Conservation (phyloP, 805 yeast species). For the Ascoidea tarda region DNA sequence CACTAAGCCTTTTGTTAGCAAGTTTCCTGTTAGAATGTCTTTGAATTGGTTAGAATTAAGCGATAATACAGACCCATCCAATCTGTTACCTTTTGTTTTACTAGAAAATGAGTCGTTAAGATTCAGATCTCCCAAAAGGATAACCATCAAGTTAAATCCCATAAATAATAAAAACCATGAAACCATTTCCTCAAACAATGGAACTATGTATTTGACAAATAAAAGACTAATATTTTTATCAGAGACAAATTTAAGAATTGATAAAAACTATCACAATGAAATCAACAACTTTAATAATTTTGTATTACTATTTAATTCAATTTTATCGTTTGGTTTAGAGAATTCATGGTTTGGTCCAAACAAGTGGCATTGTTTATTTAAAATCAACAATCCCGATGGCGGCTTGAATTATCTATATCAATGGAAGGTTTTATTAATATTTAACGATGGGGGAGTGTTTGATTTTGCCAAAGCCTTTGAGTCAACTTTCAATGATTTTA, state of each 20-base stretch:
- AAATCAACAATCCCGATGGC: conserved; percentile 4
- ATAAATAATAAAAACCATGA: conserved; percentile 3
- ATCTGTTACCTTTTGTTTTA: conserved; percentile 4
- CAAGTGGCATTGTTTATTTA: conserved; percentile 5
- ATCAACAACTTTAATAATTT: conserved; percentile 5
- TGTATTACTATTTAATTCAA: conserved; percentile 5
- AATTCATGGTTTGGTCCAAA: conserved; percentile 9
- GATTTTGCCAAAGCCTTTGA: conserved; percentile 6
- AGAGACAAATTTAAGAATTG: neutral
- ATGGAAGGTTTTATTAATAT: conserved; percentile 4
- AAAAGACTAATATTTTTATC: conserved; percentile 5
- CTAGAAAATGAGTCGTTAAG: conserved; percentile 4
- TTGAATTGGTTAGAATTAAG: conserved; percentile 6
- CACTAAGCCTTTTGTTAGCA: no score
- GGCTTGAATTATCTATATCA: conserved; percentile 7
- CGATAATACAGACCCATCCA: neutral
- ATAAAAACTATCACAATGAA: neutral
- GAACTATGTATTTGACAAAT: conserved; percentile 6
- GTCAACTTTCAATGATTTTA: conserved; percentile 9
- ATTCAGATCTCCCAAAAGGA: conserved; percentile 4
- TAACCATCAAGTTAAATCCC: conserved; percentile 6
- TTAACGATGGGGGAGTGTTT: conserved; percentile 9
- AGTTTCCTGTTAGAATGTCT: conserved; percentile 4
- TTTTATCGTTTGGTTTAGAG: conserved; percentile 2
- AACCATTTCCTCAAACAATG: conserved; percentile 2